These are phyloP conservation scores for Camelina laxa DNA, from an alignment of 345 rosid species.

Conservation along the genomic window DNA sequence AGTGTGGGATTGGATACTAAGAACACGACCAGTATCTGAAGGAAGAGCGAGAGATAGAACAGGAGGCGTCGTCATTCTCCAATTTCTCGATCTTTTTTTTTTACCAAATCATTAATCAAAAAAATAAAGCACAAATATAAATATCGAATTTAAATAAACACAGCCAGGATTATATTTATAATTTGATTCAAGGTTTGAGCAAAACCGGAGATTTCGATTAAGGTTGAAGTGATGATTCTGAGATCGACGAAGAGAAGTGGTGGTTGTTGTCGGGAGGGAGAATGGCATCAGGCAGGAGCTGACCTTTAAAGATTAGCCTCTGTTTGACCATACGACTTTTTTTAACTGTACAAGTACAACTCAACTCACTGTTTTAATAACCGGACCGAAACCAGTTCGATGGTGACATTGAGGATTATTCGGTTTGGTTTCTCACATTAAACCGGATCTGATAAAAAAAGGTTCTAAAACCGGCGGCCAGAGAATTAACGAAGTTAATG, in stretches of 20 bases:
- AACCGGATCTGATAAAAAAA: background rate
- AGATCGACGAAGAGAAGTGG: background rate
- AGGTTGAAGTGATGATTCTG: background rate
- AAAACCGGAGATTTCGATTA: constrained; percentile 16
- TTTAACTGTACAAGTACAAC: too few relatives aligned
- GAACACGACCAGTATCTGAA: constrained; percentile 92
- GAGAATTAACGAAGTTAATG: background rate
- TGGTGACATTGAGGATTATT: background rate
- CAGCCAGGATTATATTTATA: background rate
- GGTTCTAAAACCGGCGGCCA: background rate
- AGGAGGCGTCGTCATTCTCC: constrained; percentile 75
- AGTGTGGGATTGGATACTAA: constrained; percentile 97
- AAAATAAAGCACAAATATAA: background rate
- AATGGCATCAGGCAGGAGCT: constrained; percentile 32
- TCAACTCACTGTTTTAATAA: background rate
- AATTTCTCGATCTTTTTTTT: constrained; percentile 46
- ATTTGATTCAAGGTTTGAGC: background rate
- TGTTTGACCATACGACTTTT: constrained; percentile 4
- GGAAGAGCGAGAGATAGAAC: constrained; percentile 91
- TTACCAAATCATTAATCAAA: constrained; percentile 7
- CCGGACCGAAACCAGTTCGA: background rate
- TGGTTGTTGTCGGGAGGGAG: constrained; percentile 23
- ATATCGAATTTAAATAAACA: background rate
- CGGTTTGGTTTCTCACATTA: background rate
- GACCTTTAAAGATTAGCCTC: constrained; percentile 29